These are phyloP conservation scores for Arthrobotrys megalospora DNA, from an alignment of 2,329 filamentous ascomycete species.

Conservation along the genomic window DNA sequence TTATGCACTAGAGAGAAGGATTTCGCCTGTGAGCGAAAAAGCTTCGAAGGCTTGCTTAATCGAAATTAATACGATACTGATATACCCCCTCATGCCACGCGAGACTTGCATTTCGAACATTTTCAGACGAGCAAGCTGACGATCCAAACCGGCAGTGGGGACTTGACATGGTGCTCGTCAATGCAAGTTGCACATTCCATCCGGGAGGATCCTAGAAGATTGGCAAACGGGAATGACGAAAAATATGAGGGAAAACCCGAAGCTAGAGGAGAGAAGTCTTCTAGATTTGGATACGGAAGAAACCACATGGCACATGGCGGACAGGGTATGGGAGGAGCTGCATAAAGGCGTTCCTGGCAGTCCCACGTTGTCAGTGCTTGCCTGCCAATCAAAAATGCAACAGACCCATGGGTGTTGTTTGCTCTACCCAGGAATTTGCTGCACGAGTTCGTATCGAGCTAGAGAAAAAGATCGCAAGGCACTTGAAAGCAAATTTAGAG, in stretches of 20 bases:
- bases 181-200: constrained; percentile 30
- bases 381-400: constrained; percentile 20
- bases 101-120: constrained; percentile 43
- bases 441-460: constrained; percentile 19
- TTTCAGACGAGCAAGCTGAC: constrained; percentile 22
- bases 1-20: constrained; percentile 10
- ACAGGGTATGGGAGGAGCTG: constrained; percentile 22
- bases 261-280: constrained; percentile 4
- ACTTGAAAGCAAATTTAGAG: constrained; percentile 10
- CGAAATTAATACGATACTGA: constrained; percentile 11
- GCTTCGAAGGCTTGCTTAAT: constrained; percentile 32
- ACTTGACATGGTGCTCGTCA: constrained; percentile 30
- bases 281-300: constrained; percentile 46
- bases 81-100: constrained; percentile 37
- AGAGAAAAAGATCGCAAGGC: constrained; percentile 3
- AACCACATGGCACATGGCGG: constrained; percentile 51
- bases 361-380: constrained; percentile 23
- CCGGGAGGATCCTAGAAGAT: not conserved
- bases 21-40: constrained; percentile 31
- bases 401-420: constrained; percentile 19
- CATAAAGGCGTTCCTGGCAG: constrained; percentile 28
- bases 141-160: constrained; percentile 10
- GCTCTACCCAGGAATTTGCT: constrained; percentile 13
- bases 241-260: constrained; percentile 15
- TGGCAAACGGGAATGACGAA: constrained; percentile 35